phyloP scores from a whole-genome alignment of 1,284 basidiomycete genomes.

The Ceratobasidium sp. region DNA sequence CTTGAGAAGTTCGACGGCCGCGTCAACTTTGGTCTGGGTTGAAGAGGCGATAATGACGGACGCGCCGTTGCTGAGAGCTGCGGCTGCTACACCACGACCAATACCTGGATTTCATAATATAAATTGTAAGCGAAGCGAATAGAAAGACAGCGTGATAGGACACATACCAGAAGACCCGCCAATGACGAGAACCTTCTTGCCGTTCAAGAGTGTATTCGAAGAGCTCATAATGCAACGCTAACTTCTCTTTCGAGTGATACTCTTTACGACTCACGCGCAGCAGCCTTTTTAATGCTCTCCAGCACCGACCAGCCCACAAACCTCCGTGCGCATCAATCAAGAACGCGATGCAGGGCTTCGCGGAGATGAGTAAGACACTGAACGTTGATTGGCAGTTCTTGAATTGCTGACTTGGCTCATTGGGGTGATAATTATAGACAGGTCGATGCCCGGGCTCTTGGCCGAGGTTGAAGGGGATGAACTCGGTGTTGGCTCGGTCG shows the following conservation, averaged over 20 bases:
- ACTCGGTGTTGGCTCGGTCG: no score
- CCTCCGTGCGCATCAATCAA: no score
- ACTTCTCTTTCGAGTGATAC: not conserved
- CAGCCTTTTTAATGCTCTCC: no score
- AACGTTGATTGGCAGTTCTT: no score
- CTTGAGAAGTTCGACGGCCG: slow-evolving; percentile 17
- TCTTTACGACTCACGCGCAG: not conserved
- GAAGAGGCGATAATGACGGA: slow-evolving; percentile 40
- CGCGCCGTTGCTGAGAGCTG: slow-evolving; percentile 22
- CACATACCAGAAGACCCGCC: slow-evolving; percentile 23
- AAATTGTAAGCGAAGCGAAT: not conserved
- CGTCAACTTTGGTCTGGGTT: slow-evolving; percentile 15
- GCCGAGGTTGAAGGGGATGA: no score
- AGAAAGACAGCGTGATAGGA: not conserved
- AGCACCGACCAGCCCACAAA: no score
- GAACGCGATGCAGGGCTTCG: no score
- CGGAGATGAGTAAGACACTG: no score
- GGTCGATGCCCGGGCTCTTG: no score
- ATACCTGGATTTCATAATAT: slow-evolving; percentile 16
- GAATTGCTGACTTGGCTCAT: no score
- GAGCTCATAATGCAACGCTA: not conserved
- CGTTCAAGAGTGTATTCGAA: slow-evolving; percentile 3
- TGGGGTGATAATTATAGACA: no score
- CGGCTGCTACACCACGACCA: slow-evolving; percentile 30
- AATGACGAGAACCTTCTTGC: slow-evolving; percentile 19